Percentiles rank a stretch among this genome's conserved stretches.
These are phyloP conservation scores for Pyrus betulifolia DNA, from an alignment of 306 rosid genomes.

Conservation along the genomic window DNA sequence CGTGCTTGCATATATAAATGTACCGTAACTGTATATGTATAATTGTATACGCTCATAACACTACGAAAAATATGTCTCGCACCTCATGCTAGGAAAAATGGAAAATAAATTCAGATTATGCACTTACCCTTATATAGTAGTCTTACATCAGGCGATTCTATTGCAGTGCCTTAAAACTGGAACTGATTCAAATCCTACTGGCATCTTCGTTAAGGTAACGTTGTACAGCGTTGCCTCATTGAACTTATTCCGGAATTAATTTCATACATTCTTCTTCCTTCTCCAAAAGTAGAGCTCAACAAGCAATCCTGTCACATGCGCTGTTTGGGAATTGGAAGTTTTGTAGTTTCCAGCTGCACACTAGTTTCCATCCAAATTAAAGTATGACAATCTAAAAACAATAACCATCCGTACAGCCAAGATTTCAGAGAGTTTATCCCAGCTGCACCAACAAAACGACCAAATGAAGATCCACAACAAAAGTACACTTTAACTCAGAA, in stretches of 20 bases:
- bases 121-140: neutral
- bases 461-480: neutral
- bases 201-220: neutral
- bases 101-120: neutral
- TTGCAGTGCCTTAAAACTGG: neutral
- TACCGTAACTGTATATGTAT: neutral
- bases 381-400: neutral
- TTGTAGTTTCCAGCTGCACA: neutral
- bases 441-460: neutral
- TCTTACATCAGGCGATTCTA: neutral
- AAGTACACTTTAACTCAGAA: neutral
- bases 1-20: neutral
- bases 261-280: neutral
- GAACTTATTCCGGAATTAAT: neutral
- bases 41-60: neutral
- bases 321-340: neutral
- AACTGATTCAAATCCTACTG: neutral
- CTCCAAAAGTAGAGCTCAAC: neutral
- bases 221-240: neutral
- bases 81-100: neutral
- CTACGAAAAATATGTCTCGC: neutral
- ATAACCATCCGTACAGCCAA: neutral
- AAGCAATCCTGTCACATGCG: neutral
- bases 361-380: neutral
- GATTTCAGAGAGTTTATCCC: neutral